Conservation (phyloP, 495 filamentous ascomycete genomes). For the Haplographium delicatum region DNA sequence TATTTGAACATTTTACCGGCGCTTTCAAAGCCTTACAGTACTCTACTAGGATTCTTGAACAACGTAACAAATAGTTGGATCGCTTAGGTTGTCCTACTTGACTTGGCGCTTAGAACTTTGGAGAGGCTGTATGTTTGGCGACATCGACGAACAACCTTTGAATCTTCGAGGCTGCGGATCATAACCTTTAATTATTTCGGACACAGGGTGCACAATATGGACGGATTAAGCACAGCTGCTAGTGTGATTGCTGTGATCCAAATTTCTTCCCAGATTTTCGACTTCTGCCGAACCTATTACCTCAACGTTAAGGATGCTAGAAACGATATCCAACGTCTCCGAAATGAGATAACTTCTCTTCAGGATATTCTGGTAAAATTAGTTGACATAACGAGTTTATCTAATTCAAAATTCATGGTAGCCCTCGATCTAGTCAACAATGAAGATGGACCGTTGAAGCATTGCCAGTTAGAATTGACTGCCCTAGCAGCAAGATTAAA, state of each 20-base stretch:
- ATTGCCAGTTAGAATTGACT: constrained; percentile 11
- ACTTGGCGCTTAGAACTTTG: too few relatives aligned
- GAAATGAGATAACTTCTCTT: constrained; percentile 7
- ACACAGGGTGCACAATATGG: constrained; percentile 10
- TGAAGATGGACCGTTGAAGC: constrained; percentile 8
- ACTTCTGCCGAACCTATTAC: constrained; percentile 9
- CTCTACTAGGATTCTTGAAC: too few relatives aligned
- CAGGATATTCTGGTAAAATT: constrained; percentile 13
- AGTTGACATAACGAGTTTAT: constrained; percentile 4
- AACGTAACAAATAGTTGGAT: too few relatives aligned
- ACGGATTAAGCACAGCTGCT: constrained; percentile 28
- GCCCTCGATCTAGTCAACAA: not conserved
- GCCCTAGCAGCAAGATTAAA: constrained; percentile 2
- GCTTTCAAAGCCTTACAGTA: too few relatives aligned
- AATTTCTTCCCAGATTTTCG: constrained; percentile 22
- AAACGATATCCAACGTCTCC: constrained; percentile 11
- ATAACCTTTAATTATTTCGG: not conserved
- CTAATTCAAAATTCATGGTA: not conserved
- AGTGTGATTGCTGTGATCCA: constrained; percentile 36
- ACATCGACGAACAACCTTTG: too few relatives aligned
- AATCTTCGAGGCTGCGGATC: too few relatives aligned
- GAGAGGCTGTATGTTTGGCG: too few relatives aligned
- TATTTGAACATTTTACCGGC: too few relatives aligned
- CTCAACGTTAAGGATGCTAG: constrained; percentile 5
- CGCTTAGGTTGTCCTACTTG: too few relatives aligned